phyloP scores from a whole-genome alignment of 1,139 yeast species.

The Candida neerlandica region DNA sequence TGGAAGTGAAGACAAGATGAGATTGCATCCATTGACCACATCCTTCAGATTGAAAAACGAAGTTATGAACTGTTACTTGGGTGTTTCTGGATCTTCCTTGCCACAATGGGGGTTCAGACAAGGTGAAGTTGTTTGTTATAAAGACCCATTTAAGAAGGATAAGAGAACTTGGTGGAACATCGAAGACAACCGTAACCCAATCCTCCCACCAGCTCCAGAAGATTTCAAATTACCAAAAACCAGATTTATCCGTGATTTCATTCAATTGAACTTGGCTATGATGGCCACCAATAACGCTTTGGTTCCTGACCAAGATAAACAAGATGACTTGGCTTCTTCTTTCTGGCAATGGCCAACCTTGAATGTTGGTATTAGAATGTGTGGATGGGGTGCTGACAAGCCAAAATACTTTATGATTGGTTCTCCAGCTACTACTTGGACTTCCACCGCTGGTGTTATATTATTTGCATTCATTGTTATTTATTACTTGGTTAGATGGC shows the following conservation, averaged over 20 bases:
- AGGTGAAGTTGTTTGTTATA: constrained; percentile 90
- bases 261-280: constrained; percentile 95
- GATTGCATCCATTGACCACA: constrained; percentile 84
- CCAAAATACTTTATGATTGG: constrained; percentile 89
- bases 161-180: constrained; percentile 98
- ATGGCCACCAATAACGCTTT: constrained; percentile 98
- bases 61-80: constrained; percentile 78
- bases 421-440: constrained; percentile 93
- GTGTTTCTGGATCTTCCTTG: constrained; percentile 74
- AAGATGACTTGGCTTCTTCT: constrained; percentile 85
- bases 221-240: constrained; percentile 82
- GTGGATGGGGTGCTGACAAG: constrained; percentile 87
- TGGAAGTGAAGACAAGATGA: constrained; percentile 67
- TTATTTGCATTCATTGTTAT: constrained; percentile 60
- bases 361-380: constrained; percentile 89
- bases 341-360: constrained; percentile 99
- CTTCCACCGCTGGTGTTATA: constrained; percentile 72
- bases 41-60: constrained; percentile 76
- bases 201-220: constrained; percentile 71
- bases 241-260: constrained; percentile 81
- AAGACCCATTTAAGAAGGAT: constrained; percentile 76
- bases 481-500: constrained; percentile 81
- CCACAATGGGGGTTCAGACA: constrained; percentile 99
- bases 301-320: constrained; percentile 89
- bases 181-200: constrained; percentile 77